Percentiles rank a stretch among this genome's conserved stretches.
These are phyloP conservation scores for Venturia asperata DNA, from an alignment of 2,329 filamentous ascomycete species.

Conservation along the genomic window DNA sequence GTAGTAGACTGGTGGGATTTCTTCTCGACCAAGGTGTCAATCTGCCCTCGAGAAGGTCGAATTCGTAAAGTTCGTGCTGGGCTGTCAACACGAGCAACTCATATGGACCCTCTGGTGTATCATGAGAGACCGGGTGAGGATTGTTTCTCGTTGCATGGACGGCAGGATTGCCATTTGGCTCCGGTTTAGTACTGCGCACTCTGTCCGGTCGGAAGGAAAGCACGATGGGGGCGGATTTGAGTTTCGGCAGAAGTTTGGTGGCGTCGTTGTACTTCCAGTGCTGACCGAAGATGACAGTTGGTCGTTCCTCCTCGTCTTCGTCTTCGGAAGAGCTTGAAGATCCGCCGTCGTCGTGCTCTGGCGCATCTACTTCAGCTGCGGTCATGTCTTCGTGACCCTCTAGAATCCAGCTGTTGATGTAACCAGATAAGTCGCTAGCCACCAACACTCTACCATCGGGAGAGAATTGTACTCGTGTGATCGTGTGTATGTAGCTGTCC, in stretches of 20 bases:
- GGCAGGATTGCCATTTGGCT: constrained; percentile 41
- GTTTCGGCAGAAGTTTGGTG: constrained; percentile 43
- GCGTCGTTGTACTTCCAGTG: constrained; percentile 71
- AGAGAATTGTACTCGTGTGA: constrained; percentile 71
- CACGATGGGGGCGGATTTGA: constrained; percentile 40
- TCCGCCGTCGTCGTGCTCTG: constrained; percentile 25
- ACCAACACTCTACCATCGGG: constrained; percentile 72
- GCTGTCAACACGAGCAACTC: constrained; percentile 56
- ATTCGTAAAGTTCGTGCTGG: constrained; percentile 64
- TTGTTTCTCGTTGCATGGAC: constrained; percentile 45
- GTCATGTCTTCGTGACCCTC: constrained; percentile 48
- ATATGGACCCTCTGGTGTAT: constrained; percentile 47
- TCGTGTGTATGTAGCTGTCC: constrained; percentile 67
- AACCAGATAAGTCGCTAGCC: constrained; percentile 73
- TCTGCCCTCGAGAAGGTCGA: constrained; percentile 69
- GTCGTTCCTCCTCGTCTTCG: constrained; percentile 36
- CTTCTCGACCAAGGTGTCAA: constrained; percentile 80
- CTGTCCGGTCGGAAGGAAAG: constrained; percentile 40
- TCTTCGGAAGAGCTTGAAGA: constrained; percentile 22
- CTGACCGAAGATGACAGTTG: constrained; percentile 50
- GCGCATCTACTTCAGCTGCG: constrained; percentile 35
- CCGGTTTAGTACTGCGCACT: constrained; percentile 16
- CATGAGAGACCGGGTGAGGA: constrained; percentile 49
- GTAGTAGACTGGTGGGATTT: constrained; percentile 70
- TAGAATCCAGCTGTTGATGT: constrained; percentile 79